These are phyloP conservation scores for Rhynchosporium agropyri DNA, from an alignment of 2,329 filamentous ascomycete species.

Conservation along the genomic window DNA sequence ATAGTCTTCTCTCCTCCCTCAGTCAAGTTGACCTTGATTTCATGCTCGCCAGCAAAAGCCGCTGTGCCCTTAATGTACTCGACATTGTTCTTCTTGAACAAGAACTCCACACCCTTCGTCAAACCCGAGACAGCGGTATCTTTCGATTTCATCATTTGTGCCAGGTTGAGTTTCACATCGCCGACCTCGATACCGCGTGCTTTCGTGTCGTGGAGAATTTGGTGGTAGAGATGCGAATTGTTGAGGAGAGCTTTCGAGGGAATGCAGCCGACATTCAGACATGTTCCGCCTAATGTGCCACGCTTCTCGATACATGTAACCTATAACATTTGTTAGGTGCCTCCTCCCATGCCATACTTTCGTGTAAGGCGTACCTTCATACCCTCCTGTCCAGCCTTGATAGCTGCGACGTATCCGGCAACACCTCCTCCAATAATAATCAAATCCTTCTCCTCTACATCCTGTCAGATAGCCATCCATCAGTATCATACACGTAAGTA, in stretches of 20 bases:
- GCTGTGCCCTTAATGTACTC: constrained; percentile 96
- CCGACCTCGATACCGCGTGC: constrained; percentile 95
- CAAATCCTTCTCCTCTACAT: constrained; percentile 89
- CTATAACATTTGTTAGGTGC: constrained; percentile 49
- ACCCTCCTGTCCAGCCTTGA: constrained; percentile 97
- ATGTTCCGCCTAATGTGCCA: constrained; percentile 91
- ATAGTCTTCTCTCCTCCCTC: constrained; percentile 90
- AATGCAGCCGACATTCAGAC: constrained; percentile 98
- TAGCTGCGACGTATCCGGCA: constrained; percentile 96
- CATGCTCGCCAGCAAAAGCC: constrained; percentile 85
- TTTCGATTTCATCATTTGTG: constrained; percentile 98
- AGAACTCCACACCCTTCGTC: constrained; percentile 96
- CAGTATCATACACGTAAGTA: constrained; percentile 46
- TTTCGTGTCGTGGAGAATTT: constrained; percentile 95
- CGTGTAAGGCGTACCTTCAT: constrained; percentile 69
- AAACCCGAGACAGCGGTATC: constrained; percentile 84
- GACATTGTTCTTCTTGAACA: constrained; percentile 99
- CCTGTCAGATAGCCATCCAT: constrained; percentile 56
- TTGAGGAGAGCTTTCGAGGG: constrained; percentile 99
- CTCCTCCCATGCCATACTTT: constrained; percentile 1
- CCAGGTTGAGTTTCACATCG: constrained; percentile 94
- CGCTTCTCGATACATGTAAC: constrained; percentile 99
- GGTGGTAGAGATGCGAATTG: constrained; percentile 98
- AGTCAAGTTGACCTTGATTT: constrained; percentile 84
- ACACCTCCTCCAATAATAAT: constrained; percentile 98